A percentile compares a stretch with the other conserved stretches of the same genome.
Conservation (phyloP, 768 basidiomycete species). For the Leccinellum luteum region DNA sequence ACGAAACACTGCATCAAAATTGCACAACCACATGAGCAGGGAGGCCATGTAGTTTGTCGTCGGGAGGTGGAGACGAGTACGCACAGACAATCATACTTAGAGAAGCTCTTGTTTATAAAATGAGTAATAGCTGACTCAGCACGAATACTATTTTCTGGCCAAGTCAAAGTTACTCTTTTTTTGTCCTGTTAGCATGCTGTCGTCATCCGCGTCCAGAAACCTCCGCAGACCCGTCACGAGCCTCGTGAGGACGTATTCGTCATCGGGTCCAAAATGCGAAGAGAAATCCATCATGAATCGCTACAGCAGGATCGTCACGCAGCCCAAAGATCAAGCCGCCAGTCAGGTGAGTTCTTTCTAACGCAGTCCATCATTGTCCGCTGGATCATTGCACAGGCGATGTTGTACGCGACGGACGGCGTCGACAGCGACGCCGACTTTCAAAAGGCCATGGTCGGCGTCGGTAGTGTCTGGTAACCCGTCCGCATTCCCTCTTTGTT, state of each 20-base stretch:
- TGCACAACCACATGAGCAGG: neutral
- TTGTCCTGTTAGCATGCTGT: slow-evolving; percentile 17
- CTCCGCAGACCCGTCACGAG: slow-evolving; percentile 10
- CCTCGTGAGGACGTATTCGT: slow-evolving; percentile 37
- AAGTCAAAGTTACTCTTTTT: neutral
- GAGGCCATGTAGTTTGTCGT: neutral
- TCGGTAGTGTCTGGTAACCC: slow-evolving; percentile 92
- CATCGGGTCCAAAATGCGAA: slow-evolving; percentile 37
- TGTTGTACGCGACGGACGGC: slow-evolving; percentile 99
- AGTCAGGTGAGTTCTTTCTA: slow-evolving; percentile 60
- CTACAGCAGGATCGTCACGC: slow-evolving; percentile 80
- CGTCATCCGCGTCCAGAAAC: slow-evolving; percentile 20
- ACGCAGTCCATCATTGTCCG: neutral
- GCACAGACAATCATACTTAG: neutral
- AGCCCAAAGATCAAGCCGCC: slow-evolving; percentile 92
- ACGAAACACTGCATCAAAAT: neutral
- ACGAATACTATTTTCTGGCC: neutral
- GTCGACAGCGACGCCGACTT: slow-evolving; percentile 80
- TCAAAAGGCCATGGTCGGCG: slow-evolving; percentile 94
- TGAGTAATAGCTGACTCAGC: slow-evolving; percentile 13
- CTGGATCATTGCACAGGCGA: slow-evolving; percentile 57
- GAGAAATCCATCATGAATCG: slow-evolving; percentile 54
- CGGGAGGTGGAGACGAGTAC: no score
- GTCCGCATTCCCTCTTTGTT: slow-evolving; percentile 1
- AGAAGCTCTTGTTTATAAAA: neutral